Conservation (phyloP, 495 filamentous ascomycete genomes). For the Daldinia grandis region DNA sequence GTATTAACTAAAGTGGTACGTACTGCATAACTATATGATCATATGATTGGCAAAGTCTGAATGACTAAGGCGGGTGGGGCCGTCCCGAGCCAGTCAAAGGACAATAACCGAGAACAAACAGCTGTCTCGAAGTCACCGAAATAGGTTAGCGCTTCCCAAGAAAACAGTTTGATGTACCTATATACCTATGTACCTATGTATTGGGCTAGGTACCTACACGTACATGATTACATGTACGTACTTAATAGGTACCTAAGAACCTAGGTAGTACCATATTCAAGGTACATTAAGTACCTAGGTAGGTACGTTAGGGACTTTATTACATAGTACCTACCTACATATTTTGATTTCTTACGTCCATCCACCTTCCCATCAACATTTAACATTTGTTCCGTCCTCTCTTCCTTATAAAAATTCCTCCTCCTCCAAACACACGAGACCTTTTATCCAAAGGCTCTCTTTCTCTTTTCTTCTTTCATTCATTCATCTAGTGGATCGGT, state of each 20-base stretch:
- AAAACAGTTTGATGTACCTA: not conserved
- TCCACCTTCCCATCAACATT: not conserved
- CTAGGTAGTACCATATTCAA: too few species aligned
- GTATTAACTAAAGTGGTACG: not conserved
- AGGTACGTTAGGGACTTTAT: not conserved
- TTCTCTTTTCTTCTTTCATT: not conserved
- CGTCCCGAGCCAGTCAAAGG: not conserved
- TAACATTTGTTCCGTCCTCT: not conserved
- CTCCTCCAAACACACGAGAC: not conserved
- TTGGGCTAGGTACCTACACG: too few species aligned
- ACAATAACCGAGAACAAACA: slow-evolving; percentile 28
- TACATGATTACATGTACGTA: not conserved
- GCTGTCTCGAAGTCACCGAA: slow-evolving; percentile 10
- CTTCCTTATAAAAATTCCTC: not conserved
- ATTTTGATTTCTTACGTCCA: not conserved
- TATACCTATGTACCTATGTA: too few species aligned
- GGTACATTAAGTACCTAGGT: too few species aligned
- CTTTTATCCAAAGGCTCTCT: not conserved
- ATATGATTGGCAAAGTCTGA: not conserved
- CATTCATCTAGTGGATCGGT: not conserved
- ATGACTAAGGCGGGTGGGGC: not conserved
- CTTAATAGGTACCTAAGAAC: not conserved
- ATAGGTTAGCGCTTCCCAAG: slow-evolving; percentile 9
- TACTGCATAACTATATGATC: not conserved
- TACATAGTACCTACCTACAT: not conserved